Evolutionary conservation across 805 yeast species (phyloP).

Genomic region (Lipomyces yamanashiensis): DNA sequence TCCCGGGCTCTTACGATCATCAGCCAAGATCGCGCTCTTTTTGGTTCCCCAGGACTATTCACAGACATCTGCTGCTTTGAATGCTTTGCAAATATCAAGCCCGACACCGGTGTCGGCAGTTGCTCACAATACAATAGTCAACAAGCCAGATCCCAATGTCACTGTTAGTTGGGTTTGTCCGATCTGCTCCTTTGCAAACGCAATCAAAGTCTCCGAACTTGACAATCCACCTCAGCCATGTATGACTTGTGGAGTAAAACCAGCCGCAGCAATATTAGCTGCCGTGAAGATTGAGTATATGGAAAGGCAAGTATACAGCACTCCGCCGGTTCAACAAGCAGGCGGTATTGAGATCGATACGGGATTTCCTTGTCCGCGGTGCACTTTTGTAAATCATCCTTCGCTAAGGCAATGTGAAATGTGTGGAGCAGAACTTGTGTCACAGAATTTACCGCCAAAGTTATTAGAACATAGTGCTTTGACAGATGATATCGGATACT

Average conservation of each 20-base stretch:
- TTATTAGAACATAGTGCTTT: constrained; percentile 40
- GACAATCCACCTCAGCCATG: constrained; percentile 53
- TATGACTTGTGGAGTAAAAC: constrained; percentile 64
- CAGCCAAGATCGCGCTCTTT: constrained; percentile 69
- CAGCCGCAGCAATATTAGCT: constrained; percentile 39
- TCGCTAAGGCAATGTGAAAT: constrained; percentile 79
- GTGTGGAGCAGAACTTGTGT: constrained; percentile 67
- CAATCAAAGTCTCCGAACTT: constrained; percentile 44
- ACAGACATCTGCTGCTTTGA: not conserved
- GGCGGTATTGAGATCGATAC: constrained; percentile 10
- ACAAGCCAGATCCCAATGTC: constrained; percentile 9
- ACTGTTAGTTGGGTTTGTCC: constrained; percentile 74
- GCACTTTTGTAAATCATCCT: constrained; percentile 86
- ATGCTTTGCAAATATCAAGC: not conserved
- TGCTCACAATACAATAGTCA: not conserved
- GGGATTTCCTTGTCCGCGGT: constrained; percentile 54
- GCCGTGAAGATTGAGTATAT: constrained; percentile 6
- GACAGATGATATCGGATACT: constrained; percentile 15
- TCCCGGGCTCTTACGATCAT: constrained; percentile 68
- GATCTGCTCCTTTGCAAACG: constrained; percentile 80
- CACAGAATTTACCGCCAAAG: constrained; percentile 41
- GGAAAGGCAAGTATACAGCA: not conserved
- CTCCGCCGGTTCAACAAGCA: constrained; percentile 10
- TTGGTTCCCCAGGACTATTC: not conserved
- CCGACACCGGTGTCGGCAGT: constrained; percentile 7